A percentile compares a stretch with the other conserved stretches of the same genome.
These are phyloP conservation scores for Cocos nucifera DNA, from an alignment of 176 grass and related monocot species.

Conservation along the genomic window DNA sequence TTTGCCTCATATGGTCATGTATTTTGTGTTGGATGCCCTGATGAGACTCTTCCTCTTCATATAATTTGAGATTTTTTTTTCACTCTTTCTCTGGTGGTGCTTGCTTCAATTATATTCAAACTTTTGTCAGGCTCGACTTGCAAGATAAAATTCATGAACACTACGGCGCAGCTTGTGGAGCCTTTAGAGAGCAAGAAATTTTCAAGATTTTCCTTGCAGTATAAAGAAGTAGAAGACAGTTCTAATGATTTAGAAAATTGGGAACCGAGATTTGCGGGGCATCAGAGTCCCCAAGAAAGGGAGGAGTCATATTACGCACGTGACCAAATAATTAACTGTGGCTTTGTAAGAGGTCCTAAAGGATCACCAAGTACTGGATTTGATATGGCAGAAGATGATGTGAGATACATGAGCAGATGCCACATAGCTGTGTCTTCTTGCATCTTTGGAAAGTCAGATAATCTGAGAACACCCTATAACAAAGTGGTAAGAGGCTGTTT, in stretches of 20 bases:
- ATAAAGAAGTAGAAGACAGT: slow-evolving; percentile 56
- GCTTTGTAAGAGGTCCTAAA: slow-evolving; percentile 71
- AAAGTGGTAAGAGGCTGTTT: slow-evolving; percentile 54
- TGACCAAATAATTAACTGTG: slow-evolving; percentile 84
- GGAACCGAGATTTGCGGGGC: slow-evolving; percentile 86
- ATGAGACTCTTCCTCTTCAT: no score
- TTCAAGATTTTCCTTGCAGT: slow-evolving; percentile 66
- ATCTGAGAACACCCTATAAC: slow-evolving; percentile 78
- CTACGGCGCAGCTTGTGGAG: slow-evolving; percentile 77
- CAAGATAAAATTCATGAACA: slow-evolving; percentile 88
- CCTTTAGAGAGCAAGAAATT: slow-evolving; percentile 65
- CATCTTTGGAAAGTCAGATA: slow-evolving; percentile 99
- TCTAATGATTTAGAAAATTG: slow-evolving; percentile 43
- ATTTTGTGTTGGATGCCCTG: no score
- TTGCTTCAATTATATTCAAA: no score
- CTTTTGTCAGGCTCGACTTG: slow-evolving; percentile 68
- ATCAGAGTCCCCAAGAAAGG: slow-evolving; percentile 83
- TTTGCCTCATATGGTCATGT: no score
- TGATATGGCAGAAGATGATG: slow-evolving; percentile 73
- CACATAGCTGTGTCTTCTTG: slow-evolving; percentile 97
- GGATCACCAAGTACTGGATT: slow-evolving; percentile 68
- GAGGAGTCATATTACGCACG: slow-evolving; percentile 57
- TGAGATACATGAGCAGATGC: slow-evolving; percentile 86
- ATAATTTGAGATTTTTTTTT: no score
- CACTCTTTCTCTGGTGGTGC: no score